Conservation (phyloP, 2,329 filamentous ascomycete genomes). For the Neofusicoccum parvum region DNA sequence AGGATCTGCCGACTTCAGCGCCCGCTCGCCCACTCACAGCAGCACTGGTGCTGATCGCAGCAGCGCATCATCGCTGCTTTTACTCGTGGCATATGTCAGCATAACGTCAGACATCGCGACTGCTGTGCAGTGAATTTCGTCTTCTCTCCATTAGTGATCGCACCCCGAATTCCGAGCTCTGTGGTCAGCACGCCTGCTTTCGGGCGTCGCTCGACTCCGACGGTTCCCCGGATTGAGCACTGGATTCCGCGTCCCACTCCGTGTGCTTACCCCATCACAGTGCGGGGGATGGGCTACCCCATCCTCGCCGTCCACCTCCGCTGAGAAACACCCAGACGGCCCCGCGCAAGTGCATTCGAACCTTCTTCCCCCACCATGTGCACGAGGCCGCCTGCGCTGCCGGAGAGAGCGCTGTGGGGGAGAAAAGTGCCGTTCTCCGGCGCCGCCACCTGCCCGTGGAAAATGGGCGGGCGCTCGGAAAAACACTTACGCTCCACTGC, state of each 20-base stretch:
- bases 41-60: slow-evolving; percentile 1
- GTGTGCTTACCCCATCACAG: neutral
- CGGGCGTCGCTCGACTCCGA: neutral
- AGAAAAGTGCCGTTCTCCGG: neutral
- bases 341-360: neutral
- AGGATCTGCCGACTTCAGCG: neutral
- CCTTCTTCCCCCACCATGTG: neutral
- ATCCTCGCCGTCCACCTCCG: neutral
- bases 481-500: slow-evolving; percentile 8
- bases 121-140: neutral
- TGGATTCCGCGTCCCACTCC: neutral
- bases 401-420: neutral
- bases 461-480: neutral
- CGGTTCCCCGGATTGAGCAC: neutral
- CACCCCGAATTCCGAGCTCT: neutral
- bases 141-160: slow-evolving; percentile 4
- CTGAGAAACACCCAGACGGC: too few species aligned
- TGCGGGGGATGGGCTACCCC: neutral
- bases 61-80: neutral
- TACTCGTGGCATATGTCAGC: neutral
- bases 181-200: neutral
- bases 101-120: slow-evolving; percentile 3
- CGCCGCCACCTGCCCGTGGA: neutral
- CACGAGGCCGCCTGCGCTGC: neutral
- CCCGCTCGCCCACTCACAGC: neutral